Evolutionary conservation across 352 stramenopile genomes (phyloP), one percentile per base, ranked within the genome.

Genomic region (Phytophthora constricta): DNA sequence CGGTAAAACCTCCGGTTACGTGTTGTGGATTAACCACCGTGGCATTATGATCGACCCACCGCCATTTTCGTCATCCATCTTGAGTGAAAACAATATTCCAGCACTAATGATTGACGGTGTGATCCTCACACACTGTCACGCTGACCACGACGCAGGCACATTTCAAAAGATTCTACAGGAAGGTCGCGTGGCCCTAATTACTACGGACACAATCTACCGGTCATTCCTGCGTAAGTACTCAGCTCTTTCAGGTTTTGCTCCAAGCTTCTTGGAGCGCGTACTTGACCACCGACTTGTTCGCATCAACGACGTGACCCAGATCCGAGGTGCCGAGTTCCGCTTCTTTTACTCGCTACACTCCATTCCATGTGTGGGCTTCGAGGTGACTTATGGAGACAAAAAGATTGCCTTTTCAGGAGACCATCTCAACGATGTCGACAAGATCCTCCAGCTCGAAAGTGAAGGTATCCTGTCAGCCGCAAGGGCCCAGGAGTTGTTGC

Each of bases 41-140:
- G 96, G 96, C 26, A 96, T 98, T 50, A 99, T 99, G 96, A 98
- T 99, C 65, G 96, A 99, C 68, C 96, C 96, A 19, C 96, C 96
- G 20, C 95, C 96, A 5, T 96, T 97, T 54, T 96, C 90, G 34
- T 94, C 85, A 20, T 90, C 85, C 16, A 92, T 97, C 41, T 63
- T 96, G 33, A 76, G 90, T 27, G 85, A 86, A 22, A 96, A 93
- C 72, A 95, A 93, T 56, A 97, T 97, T 48, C 84, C 88, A 5
- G 92, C 93, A 25, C 74, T 96, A 45, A 97, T 97, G 68, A 99
- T 99, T 68, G 95, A 98, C 60, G 96, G 93, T 25, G 97, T 99
- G 14, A 98, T 99, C 65, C 73, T 99, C 25, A 99, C 96, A 16
- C 96, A 99, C 72, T 98, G 95, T 64, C 96, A 98, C 68, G 95